Conservation (phyloP, 192 early-diverging fungal species). For the Coemansia sp. region DNA sequence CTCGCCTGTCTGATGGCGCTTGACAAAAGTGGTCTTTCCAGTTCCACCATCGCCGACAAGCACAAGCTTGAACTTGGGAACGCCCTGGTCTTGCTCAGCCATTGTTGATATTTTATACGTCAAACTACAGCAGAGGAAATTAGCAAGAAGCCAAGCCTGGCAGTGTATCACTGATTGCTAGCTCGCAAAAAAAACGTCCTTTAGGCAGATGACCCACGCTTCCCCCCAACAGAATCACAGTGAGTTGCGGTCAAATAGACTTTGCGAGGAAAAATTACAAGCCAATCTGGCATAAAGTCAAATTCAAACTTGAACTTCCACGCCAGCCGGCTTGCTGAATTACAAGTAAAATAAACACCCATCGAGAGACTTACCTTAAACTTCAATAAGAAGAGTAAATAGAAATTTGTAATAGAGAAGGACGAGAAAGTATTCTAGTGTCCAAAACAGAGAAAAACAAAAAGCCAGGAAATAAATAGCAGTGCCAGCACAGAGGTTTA, state of each 20-base stretch:
- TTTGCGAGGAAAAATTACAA: too few species aligned
- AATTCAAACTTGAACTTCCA: too few species aligned
- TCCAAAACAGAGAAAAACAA: slow-evolving; percentile 11
- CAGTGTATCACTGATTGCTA: not conserved
- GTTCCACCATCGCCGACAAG: slow-evolving; percentile 98
- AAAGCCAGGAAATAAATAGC: slow-evolving; percentile 1
- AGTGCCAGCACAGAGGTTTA: slow-evolving; percentile 1
- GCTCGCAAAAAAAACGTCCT: too few species aligned
- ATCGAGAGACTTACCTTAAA: slow-evolving; percentile 5
- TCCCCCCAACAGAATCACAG: too few species aligned
- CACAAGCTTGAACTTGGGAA: slow-evolving; percentile 55
- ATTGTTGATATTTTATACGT: slow-evolving; percentile 25
- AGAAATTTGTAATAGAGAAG: slow-evolving; percentile 5
- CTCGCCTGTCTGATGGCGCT: slow-evolving; percentile 99
- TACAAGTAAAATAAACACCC: not conserved
- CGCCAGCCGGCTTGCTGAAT: too few species aligned
- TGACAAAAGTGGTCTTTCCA: slow-evolving; percentile 99
- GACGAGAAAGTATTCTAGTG: slow-evolving; percentile 5
- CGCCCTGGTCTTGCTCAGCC: slow-evolving; percentile 22
- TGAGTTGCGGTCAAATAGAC: too few species aligned
- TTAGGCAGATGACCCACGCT: too few species aligned
- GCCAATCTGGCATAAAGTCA: too few species aligned
- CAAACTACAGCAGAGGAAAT: slow-evolving; percentile 17
- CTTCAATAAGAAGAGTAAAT: slow-evolving; percentile 10
- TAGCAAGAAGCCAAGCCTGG: not conserved